Evolutionary conservation across 257 asterid species (phyloP), one percentile per base, ranked within the genome.

Genomic region (Paraleonurus japonicus): DNA sequence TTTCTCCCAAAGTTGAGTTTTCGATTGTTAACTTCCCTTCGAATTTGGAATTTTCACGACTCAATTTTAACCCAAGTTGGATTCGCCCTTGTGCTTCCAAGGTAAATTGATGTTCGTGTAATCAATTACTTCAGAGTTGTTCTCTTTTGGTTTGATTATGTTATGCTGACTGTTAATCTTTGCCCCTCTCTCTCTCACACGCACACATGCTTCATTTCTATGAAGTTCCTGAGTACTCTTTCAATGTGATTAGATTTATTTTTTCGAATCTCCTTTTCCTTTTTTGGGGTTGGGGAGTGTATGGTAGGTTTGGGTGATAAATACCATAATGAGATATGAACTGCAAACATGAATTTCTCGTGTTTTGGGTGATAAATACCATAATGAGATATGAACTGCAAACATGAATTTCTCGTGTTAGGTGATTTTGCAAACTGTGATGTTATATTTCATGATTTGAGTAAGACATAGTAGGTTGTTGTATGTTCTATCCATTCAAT

Each of bases 1-100:
- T 81, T 35, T 50, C 81, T n/a, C 81, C 85, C 1, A 82, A 77
- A 27, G 30, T 75, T 22, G 87, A 83, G 26, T 69, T 74, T 59
- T 73, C 85, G 6, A 64, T 61, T 50, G 72, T 80, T 15, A 75
- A 66, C 58, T 89, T 81, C 75, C 83, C 87, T 51, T 74, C 84
- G 19, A 74, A 17, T 41, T 35, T 80, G 68, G 86, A 75, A 10
- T 75, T 80, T 62, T 45, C 93, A 16, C 71, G 83, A 57, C 75
- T 81, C 78, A 54, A 26, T 61, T 81, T 57, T 30, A 68, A 20
- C 73, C 83, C 79, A 15, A 63, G 73, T 70, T 78, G 75, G 60
- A 66, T 79, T 22, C 70, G 79, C 50, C 3, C 76, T 76, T 76
- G 80, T 66, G 19, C 77, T 59, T 77, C 72, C 69, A 81, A 83